A percentile compares a stretch with the other conserved stretches of the same genome.
These are phyloP conservation scores for Trichodelitschia bisporula DNA, from an alignment of 495 filamentous ascomycete genomes.

Conservation along the genomic window DNA sequence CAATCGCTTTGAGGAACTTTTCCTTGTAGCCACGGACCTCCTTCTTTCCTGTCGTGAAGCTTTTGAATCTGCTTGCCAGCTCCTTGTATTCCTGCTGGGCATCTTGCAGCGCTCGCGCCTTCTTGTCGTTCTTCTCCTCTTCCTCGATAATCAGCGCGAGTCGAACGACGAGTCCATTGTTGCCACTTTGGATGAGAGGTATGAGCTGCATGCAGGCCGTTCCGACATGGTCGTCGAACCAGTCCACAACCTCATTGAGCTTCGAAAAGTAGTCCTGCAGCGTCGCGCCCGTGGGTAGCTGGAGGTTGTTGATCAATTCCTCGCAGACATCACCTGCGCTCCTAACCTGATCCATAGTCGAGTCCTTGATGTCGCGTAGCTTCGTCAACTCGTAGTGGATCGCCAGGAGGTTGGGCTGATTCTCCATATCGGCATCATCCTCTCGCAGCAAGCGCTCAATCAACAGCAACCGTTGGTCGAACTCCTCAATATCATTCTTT, in stretches of 20 bases:
- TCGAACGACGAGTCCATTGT: conserved; percentile 69
- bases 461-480: conserved; percentile 46
- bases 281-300: conserved; percentile 38
- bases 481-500: conserved; percentile 67
- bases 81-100: conserved; percentile 89
- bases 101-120: conserved; percentile 72
- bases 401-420: conserved; percentile 74
- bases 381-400: conserved; percentile 80
- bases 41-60: conserved; percentile 75
- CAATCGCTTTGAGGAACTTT: conserved; percentile 65
- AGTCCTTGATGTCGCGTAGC: conserved; percentile 77
- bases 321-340: conserved; percentile 8
- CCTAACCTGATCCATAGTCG: conserved; percentile 66
- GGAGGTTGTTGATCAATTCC: conserved; percentile 18
- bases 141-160: conserved; percentile 80
- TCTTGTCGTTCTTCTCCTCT: conserved; percentile 86
- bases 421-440: conserved; percentile 66
- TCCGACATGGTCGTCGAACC: conserved; percentile 89
- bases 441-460: conserved; percentile 51
- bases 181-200: conserved; percentile 56
- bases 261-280: conserved; percentile 69
- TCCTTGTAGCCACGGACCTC: conserved; percentile 90
- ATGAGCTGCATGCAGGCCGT: conserved; percentile 76
- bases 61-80: conserved; percentile 77
- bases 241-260: conserved; percentile 67